phyloP scores from a whole-genome alignment of 225 moss, liverwort and hornwort genomes.

The Marchantia paleacea region DNA sequence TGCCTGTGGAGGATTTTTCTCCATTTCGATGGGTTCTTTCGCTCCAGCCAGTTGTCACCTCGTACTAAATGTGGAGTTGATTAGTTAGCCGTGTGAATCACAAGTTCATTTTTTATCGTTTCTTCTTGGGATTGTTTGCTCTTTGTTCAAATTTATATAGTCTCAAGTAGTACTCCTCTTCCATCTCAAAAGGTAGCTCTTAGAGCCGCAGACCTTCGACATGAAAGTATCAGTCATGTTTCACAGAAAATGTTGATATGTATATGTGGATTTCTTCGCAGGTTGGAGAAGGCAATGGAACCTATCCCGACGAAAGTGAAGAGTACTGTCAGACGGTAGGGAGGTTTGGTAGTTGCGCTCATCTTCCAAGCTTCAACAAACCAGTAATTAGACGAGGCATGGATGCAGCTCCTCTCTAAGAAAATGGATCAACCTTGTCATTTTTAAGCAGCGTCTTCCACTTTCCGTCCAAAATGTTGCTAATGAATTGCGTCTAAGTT shows the following conservation, averaged over 20 bases:
- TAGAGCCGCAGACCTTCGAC: neutral
- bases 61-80: too few relatives aligned
- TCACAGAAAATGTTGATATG: neutral
- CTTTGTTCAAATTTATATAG: neutral
- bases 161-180: too few relatives aligned
- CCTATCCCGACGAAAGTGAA: conserved; percentile 29
- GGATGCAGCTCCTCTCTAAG: neutral
- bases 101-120: neutral
- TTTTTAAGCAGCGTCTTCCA: neutral
- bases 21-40: too few relatives aligned
- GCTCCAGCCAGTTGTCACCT: too few relatives aligned
- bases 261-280: conserved; percentile 12
- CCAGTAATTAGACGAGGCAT: neutral
- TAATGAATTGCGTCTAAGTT: neutral
- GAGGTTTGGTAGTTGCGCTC: conserved; percentile 7
- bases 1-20: neutral
- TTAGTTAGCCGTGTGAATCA: too few relatives aligned
- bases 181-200: neutral
- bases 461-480: neutral
- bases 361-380: conserved; percentile 3
- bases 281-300: conserved; percentile 40
- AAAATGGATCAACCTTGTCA: neutral
- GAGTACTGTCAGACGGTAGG: conserved; percentile 41
- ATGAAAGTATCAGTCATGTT: neutral
- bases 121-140: neutral